phyloP scores from a whole-genome alignment of 495 filamentous ascomycete genomes.

The Aspergillus avenaceus region DNA sequence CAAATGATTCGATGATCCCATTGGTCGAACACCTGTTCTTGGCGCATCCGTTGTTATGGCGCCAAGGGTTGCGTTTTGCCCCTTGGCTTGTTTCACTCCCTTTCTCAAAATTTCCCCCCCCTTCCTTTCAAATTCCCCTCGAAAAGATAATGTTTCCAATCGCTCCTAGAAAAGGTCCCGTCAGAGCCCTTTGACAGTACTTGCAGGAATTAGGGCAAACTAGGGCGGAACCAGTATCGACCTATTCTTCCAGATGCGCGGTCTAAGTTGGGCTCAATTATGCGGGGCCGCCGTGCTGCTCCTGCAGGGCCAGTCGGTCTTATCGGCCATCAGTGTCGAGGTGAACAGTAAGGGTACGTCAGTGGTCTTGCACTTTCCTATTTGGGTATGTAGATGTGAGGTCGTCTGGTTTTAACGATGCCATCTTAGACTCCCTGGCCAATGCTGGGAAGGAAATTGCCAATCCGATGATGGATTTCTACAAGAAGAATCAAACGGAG shows the following conservation, averaged over 20 bases:
- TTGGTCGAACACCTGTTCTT: not conserved
- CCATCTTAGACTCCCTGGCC: constrained; percentile 14
- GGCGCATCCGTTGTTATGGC: too few relatives aligned
- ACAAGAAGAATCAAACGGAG: constrained; percentile 38
- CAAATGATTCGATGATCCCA: not conserved
- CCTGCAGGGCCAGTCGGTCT: constrained; percentile 10
- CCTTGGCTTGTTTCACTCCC: not conserved
- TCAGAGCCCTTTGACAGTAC: not conserved
- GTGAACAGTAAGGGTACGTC: constrained; percentile 12
- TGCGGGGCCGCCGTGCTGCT: constrained; percentile 15
- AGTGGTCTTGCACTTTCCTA: not conserved
- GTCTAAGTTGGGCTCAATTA: not conserved
- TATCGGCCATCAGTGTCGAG: constrained; percentile 11
- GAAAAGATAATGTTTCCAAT: not conserved
- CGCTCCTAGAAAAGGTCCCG: not conserved
- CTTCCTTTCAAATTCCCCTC: not conserved
- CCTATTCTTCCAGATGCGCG: not conserved
- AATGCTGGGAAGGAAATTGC: constrained; percentile 18
- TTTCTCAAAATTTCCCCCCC: not conserved
- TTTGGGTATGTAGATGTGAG: not conserved
- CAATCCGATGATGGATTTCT: constrained; percentile 44
- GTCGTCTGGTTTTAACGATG: not conserved
- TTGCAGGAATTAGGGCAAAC: not conserved
- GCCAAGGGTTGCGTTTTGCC: not conserved
- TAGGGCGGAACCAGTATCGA: not conserved